These are phyloP conservation scores for Penicillium sp. DNA, from an alignment of 2,329 filamentous ascomycete species.

Conservation along the genomic window DNA sequence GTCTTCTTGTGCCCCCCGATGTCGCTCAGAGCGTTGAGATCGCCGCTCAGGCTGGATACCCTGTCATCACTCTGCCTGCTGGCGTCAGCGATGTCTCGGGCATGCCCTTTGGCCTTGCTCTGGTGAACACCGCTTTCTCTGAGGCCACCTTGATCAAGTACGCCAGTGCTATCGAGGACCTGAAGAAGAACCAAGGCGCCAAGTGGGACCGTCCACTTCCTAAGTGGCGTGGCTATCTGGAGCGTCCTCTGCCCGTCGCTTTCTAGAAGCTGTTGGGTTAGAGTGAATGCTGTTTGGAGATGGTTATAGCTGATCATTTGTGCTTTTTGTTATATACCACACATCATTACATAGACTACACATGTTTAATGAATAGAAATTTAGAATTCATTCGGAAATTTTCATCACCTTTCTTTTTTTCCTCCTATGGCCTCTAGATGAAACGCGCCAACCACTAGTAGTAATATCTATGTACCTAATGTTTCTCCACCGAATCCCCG, in stretches of 20 bases:
- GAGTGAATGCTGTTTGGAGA: not conserved
- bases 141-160: slow-evolving; percentile 60
- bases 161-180: slow-evolving; percentile 63
- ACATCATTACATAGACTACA: slow-evolving; percentile 10
- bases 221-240: slow-evolving; percentile 54
- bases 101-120: slow-evolving; percentile 62
- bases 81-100: slow-evolving; percentile 55
- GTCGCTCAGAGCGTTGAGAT: slow-evolving; percentile 68
- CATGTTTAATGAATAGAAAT: slow-evolving; percentile 3
- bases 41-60: slow-evolving; percentile 74
- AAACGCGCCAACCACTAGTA: not conserved
- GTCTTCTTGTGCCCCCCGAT: slow-evolving; percentile 66
- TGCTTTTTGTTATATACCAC: slow-evolving; percentile 10
- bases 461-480: too few species aligned
- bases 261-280: slow-evolving; percentile 20
- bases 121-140: slow-evolving; percentile 62
- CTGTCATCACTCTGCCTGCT: slow-evolving; percentile 67
- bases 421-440: not conserved
- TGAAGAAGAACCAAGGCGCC: slow-evolving; percentile 49
- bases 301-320: not conserved
- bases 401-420: not conserved
- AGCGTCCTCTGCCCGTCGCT: slow-evolving; percentile 37
- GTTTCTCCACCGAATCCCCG: not conserved
- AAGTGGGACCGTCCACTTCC: slow-evolving; percentile 52
- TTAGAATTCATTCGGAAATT: not conserved